Evolutionary conservation across 2,329 filamentous ascomycete species (phyloP).

Genomic region (Alternaria atra): DNA sequence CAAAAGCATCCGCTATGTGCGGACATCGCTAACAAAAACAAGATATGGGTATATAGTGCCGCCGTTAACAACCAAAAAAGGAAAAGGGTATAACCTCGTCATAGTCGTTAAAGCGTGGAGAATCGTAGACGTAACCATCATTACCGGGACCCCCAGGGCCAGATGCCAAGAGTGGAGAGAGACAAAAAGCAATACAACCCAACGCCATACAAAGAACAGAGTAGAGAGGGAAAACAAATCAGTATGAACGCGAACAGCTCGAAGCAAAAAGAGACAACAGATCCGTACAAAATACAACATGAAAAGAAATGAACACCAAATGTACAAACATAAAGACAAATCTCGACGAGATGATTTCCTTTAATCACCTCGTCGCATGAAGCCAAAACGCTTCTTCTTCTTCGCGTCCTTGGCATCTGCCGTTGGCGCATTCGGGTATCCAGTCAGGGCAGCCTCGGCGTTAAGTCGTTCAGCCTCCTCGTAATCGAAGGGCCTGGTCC

Average conservation of each 20-base stretch:
- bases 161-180: conserved; percentile 9
- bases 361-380: conserved; percentile 18
- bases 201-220: background rate
- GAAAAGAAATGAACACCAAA: conserved; percentile 1
- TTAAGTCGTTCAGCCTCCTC: conserved; percentile 55
- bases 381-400: conserved; percentile 19
- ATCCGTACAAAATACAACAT: background rate
- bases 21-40: conserved; percentile 4
- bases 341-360: background rate
- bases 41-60: conserved; percentile 17
- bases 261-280: background rate
- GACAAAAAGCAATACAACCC: background rate
- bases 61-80: conserved; percentile 14
- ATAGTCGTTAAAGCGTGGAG: conserved; percentile 16
- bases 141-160: conserved; percentile 17
- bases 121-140: conserved; percentile 15
- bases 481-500: conserved; percentile 55
- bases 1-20: conserved; percentile 2
- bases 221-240: conserved; percentile 2
- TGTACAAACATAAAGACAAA: conserved; percentile 8
- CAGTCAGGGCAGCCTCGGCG: conserved; percentile 43
- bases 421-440: conserved; percentile 16
- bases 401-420: conserved; percentile 13
- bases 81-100: conserved; percentile 18
- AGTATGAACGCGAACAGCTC: background rate